Percentiles rank a stretch among this genome's conserved stretches.
phyloP scores from a whole-genome alignment of 805 yeast genomes.

The Scheffersomyces lignosus region DNA sequence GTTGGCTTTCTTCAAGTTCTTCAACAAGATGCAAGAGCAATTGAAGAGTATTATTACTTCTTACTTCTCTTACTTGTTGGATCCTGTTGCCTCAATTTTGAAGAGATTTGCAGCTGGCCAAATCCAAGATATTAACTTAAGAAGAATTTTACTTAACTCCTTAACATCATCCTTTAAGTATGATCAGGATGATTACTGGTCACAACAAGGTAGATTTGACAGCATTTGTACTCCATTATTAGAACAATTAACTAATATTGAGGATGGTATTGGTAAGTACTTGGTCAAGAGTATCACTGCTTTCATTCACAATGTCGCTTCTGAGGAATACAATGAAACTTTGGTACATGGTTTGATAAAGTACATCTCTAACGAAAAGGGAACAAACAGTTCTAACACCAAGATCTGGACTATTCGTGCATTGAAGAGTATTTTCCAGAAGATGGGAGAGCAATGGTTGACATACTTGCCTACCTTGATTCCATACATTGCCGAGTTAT shows the following conservation, averaged over 20 bases:
- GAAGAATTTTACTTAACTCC: constrained; percentile 72
- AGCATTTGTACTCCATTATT: constrained; percentile 62
- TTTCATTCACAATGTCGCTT: constrained; percentile 66
- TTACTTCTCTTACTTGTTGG: constrained; percentile 83
- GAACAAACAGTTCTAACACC: constrained; percentile 58
- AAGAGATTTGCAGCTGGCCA: constrained; percentile 46
- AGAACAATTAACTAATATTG: constrained; percentile 65
- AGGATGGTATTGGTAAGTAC: constrained; percentile 73
- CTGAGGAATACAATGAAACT: constrained; percentile 68
- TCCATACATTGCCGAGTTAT: constrained; percentile 90
- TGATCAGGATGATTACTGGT: constrained; percentile 96
- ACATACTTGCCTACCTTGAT: constrained; percentile 88
- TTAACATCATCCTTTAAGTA: constrained; percentile 79
- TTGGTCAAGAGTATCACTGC: constrained; percentile 78
- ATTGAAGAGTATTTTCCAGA: constrained; percentile 78
- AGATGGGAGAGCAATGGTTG: constrained; percentile 95
- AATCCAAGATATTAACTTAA: constrained; percentile 49
- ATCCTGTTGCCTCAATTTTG: constrained; percentile 62
- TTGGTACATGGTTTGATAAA: constrained; percentile 45
- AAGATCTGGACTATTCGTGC: constrained; percentile 81
- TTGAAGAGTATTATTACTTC: constrained; percentile 85
- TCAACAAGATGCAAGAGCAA: constrained; percentile 79
- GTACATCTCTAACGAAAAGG: constrained; percentile 46
- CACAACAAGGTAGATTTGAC: constrained; percentile 80
- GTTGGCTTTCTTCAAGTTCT: constrained; percentile 79